Conservation (phyloP, 495 filamentous ascomycete species). For the Cercophora sp. region DNA sequence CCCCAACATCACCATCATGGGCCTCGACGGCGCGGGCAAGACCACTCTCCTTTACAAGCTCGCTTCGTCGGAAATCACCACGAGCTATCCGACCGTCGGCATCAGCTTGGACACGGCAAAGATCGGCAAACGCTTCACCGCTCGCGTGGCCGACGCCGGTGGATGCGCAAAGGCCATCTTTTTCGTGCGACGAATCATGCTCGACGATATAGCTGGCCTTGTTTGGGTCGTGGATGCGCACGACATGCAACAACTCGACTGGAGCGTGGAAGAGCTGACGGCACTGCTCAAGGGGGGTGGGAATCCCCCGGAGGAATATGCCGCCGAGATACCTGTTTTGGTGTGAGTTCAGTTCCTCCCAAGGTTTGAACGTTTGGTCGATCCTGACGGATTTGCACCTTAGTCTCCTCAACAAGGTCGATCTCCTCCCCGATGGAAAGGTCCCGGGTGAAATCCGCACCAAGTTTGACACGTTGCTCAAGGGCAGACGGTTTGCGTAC, state of each 20-base stretch:
- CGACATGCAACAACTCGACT: not conserved
- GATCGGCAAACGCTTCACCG: not conserved
- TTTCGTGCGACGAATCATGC: not conserved
- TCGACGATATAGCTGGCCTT: not conserved
- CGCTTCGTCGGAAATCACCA: not conserved
- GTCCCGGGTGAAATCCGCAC: not conserved
- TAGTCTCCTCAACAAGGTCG: not conserved
- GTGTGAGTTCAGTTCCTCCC: not conserved
- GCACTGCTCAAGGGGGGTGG: not conserved
- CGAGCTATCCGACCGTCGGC: not conserved
- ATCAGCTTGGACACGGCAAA: not conserved
- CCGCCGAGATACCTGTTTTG: not conserved
- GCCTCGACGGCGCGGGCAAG: not conserved
- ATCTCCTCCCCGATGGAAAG: not conserved
- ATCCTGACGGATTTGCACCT: too few species aligned
- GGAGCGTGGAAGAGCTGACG: not conserved
- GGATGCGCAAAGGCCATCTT: not conserved
- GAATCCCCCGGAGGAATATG: not conserved
- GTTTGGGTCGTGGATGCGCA: not conserved
- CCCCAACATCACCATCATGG: constrained; percentile 3
- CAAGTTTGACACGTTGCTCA: not conserved
- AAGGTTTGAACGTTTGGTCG: too few species aligned
- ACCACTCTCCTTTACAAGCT: not conserved
- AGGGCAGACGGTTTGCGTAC: not conserved
- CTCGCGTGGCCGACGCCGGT: not conserved